phyloP scores from a whole-genome alignment of 2,329 filamentous ascomycete species.

The Venturia effusa region DNA sequence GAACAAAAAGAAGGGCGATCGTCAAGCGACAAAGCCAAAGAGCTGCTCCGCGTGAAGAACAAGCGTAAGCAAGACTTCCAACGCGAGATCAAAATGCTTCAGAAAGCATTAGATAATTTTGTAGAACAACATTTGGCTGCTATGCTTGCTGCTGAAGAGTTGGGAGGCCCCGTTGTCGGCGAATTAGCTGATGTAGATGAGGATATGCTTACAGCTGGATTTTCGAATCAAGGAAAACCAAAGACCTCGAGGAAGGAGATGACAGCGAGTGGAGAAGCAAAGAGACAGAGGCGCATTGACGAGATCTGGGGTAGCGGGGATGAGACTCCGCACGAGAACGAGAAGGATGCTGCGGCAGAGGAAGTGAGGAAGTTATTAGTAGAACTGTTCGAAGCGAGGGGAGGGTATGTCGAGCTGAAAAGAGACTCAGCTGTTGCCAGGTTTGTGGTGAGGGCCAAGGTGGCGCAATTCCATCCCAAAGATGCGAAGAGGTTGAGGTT shows the following conservation, averaged over 20 bases:
- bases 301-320: conserved; percentile 33
- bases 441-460: conserved; percentile 43
- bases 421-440: conserved; percentile 42
- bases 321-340: conserved; percentile 24
- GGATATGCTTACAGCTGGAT: conserved; percentile 40
- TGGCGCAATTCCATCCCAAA: conserved; percentile 45
- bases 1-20: conserved; percentile 47
- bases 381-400: conserved; percentile 30
- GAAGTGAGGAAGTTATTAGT: conserved; percentile 38
- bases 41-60: conserved; percentile 51
- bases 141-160: conserved; percentile 73
- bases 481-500: conserved; percentile 41
- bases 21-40: conserved; percentile 49
- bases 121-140: conserved; percentile 58
- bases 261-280: conserved; percentile 21
- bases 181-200: conserved; percentile 56
- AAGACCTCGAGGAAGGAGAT: conserved; percentile 12
- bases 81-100: conserved; percentile 47
- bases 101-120: conserved; percentile 56
- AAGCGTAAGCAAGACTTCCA: conserved; percentile 50
- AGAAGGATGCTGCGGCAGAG: conserved; percentile 36
- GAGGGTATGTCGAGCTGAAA: conserved; percentile 36
- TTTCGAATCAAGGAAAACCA: conserved; percentile 38
- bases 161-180: conserved; percentile 73
- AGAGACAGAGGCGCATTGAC: conserved; percentile 40